Evolutionary conservation across 1,284 basidiomycete genomes (phyloP), one percentile per base, ranked within the genome.

Genomic region (Fistulina hepatica): DNA sequence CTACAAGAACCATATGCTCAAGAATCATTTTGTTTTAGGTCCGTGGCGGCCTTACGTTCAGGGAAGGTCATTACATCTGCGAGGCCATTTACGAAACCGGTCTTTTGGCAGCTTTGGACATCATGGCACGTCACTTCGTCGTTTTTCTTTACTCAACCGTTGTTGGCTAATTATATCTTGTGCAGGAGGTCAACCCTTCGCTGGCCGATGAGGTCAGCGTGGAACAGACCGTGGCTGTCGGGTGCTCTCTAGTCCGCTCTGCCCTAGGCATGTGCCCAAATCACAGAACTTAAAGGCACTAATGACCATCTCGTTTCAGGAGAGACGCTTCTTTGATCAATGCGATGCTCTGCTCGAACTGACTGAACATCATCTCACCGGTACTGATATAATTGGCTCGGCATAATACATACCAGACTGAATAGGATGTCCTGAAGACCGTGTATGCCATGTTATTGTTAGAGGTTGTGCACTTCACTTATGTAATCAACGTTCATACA

Each of bases 51-150:
- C 65, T 99, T 44, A 94, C 88, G 11, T 99, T 98, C 69, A 72
- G 95, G 46, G 95, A 99, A 58, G 95, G 94, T 8, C 86, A 93
- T 61, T 95, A 94, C 60, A 95, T 97, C 53, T 93, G 89, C 55
- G 95, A 98, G 62, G 82, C 86, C 3, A 73, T 98, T 31, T 80
- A 81, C 48, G 91, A 97, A 67, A 98, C 94, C 2, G 93, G 92
- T 11, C 72, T 84, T 48, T 72, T 99, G 17, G 90, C 94, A 16
- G 90, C 81, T 0, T 64, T 98, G 21, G 92, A 95, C 59, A 68
- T 95, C 46, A 91, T 95, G 88, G 88, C 84, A 47, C 37, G 73
- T 54, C 20, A 26, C 22, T 24, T n/a, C 22, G 25, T 34, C 21
- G 7, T 36, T 22, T 20, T 21, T 37, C 17, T 12, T 44, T 25